A percentile compares a stretch with the other conserved stretches of the same genome.
phyloP scores from a whole-genome alignment of 2,329 filamentous ascomycete genomes.

The Botrytis sinoallii region DNA sequence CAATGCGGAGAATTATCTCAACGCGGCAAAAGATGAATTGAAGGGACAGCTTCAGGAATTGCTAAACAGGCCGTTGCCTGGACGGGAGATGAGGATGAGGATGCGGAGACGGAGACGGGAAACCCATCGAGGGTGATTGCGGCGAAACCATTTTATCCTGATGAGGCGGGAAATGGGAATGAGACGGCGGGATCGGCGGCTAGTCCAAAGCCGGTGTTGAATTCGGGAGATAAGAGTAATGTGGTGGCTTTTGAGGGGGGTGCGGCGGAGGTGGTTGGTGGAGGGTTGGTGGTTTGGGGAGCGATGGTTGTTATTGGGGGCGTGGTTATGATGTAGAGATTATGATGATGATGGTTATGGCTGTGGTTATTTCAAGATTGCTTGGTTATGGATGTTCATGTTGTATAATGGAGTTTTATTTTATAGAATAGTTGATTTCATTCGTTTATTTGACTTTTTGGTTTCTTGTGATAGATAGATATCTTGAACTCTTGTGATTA shows the following conservation, averaged over 20 bases:
- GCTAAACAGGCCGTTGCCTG: neutral
- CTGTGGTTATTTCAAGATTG: neutral
- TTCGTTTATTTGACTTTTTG: neutral
- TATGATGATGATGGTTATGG: neutral
- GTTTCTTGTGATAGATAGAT: neutral
- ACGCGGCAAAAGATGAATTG: neutral
- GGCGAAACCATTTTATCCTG: conserved; percentile 1
- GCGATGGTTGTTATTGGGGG: neutral
- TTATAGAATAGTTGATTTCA: neutral
- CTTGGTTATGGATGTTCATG: neutral
- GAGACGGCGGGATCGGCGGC: neutral
- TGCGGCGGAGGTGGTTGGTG: neutral
- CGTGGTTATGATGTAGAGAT: neutral
- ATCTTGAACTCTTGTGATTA: too few species aligned
- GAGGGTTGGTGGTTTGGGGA: neutral
- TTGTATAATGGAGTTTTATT: neutral
- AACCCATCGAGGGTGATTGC: neutral
- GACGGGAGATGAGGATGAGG: neutral
- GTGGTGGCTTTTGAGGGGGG: neutral
- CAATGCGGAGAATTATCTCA: neutral
- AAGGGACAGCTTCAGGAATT: neutral
- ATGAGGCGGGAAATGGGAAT: neutral
- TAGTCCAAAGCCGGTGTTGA: neutral
- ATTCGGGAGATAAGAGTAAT: too few species aligned
- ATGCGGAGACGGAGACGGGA: neutral